Base-by-base conservation (phyloP, 2,329 filamentous ascomycete genomes). In the Teratosphaeria viscida region DNA sequence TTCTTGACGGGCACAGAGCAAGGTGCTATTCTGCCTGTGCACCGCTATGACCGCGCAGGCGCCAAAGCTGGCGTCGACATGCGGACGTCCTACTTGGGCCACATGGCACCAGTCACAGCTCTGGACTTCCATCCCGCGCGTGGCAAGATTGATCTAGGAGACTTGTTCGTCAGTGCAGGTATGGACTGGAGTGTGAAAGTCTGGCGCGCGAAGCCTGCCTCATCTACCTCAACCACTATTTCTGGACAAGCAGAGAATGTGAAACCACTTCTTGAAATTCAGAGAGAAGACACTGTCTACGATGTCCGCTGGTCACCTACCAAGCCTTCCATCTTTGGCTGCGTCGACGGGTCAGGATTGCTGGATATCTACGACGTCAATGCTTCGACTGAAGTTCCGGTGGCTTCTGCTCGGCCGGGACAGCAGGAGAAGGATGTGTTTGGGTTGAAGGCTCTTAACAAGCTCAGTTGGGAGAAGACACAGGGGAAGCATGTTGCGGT, bases 1-100 rank as follows among this genome's bases (percentile, higher is more conserved):
- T 99, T 99, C 80, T 85, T 99, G 3, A 89, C 96, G 37, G 94
- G 95, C 49, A 96, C 92, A 32, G 94, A 99, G 77, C 94, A 99
- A 78, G 95, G 95, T 56, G 87, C 87, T 54, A 96, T 99, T 64
- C 96, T 94, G 75, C 92, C 94, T 0, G 96, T 95, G 72, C 94
- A 99, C 74, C 84, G 94, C 62, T 99, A 99, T 76, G 94, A 99
- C 75, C 89, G 95, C 64, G 94, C 95, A 5, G 94, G 94, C 60
- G 94, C 94, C 64, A 97, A 97, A 78, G 92, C 94, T 4, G 94
- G 94, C 55, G 90, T 96, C 29, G 95, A 99, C 72, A 84, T 87
- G 59, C 86, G 92, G 62, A 86, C 96, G 61, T 87, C 86, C 66
- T 99, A 99, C 77, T 84, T 85, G 65, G 92, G 91, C 37, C 94